Evolutionary conservation across 345 rosid species (phyloP).

Genomic region (Camelina sativa): DNA sequence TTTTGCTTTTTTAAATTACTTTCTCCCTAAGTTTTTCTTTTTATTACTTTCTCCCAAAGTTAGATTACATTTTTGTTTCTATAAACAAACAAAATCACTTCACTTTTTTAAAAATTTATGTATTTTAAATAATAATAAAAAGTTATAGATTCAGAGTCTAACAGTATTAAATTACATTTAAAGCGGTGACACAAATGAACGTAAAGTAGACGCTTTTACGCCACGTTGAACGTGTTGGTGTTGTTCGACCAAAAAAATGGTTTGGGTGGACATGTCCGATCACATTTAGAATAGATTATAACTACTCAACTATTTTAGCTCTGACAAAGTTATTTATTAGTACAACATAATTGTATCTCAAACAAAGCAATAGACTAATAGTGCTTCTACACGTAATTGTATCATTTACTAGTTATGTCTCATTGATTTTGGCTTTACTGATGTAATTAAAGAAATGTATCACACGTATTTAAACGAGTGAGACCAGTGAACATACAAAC

Average conservation of each 20-base stretch:
- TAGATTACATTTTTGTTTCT: background rate
- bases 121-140: too few relatives aligned
- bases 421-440: background rate
- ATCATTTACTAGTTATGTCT: background rate
- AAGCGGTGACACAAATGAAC: too few relatives aligned
- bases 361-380: too few relatives aligned
- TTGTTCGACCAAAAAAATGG: background rate
- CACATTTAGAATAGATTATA: background rate
- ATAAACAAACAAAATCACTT: too few relatives aligned
- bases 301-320: too few relatives aligned
- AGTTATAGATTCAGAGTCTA: too few relatives aligned
- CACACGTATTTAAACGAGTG: slow-evolving; percentile 2
- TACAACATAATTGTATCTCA: too few relatives aligned
- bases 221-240: background rate
- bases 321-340: too few relatives aligned
- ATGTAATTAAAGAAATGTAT: background rate
- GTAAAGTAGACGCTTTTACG: background rate
- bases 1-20: background rate
- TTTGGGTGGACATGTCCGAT: slow-evolving; percentile 1
- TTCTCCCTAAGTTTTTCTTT: background rate
- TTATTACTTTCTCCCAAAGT: background rate
- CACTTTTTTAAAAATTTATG: too few relatives aligned
- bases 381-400: background rate
- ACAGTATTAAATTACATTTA: too few relatives aligned
- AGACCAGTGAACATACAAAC: background rate